These are phyloP conservation scores for Solanum arcanum DNA, from an alignment of 257 asterid species.

Conservation along the genomic window DNA sequence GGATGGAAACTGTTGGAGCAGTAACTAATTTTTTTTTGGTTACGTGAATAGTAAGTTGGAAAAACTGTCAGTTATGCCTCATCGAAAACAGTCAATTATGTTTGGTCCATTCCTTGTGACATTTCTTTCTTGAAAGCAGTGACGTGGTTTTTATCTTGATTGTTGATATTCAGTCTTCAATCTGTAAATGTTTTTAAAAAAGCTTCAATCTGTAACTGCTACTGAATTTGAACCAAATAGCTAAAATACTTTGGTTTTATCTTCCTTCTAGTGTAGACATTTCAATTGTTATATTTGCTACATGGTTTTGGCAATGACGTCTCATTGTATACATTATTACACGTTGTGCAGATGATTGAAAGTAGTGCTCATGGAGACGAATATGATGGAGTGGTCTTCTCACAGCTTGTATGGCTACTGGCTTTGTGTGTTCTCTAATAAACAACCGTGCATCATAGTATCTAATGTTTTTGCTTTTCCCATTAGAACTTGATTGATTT, in stretches of 20 bases:
- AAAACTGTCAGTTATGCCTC: neutral
- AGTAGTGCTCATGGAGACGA: constrained; percentile 95
- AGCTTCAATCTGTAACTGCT: neutral
- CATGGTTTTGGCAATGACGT: neutral
- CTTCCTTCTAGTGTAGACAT: neutral
- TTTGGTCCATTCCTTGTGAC: neutral
- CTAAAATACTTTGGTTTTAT: neutral
- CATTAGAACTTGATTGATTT: constrained; percentile 78
- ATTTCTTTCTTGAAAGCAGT: neutral
- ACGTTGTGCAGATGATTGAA: constrained; percentile 70
- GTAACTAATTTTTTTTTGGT: neutral
- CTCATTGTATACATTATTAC: neutral
- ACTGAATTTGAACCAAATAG: neutral
- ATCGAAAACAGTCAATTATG: neutral
- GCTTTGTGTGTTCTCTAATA: neutral
- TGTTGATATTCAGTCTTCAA: neutral
- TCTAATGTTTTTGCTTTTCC: constrained; percentile 11
- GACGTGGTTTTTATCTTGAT: neutral
- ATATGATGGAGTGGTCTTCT: constrained; percentile 90
- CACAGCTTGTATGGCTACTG: constrained; percentile 68
- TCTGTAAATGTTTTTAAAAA: neutral
- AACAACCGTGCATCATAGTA: neutral
- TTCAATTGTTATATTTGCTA: neutral
- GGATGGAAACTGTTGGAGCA: neutral
- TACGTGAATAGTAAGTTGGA: neutral